A percentile compares a stretch with the other conserved stretches of the same genome.
phyloP scores from a whole-genome alignment of 2,329 filamentous ascomycete genomes.

The Fusarium robinianum region DNA sequence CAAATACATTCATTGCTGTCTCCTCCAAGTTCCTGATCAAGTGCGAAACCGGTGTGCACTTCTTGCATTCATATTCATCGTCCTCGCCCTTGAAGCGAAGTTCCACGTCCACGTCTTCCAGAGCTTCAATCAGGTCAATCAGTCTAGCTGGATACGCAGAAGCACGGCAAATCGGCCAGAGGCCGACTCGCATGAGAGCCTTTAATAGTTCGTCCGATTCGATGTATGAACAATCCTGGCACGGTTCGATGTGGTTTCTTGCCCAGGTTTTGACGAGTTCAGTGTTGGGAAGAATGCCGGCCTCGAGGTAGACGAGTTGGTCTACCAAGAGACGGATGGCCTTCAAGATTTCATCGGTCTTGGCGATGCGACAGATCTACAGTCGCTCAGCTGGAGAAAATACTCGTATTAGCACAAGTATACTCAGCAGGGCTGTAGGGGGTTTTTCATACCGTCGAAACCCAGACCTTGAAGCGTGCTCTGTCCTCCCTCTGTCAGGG shows the following conservation, averaged over 20 bases:
- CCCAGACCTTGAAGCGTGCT: background rate
- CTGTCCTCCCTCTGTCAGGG: background rate
- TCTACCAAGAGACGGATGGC: conserved; percentile 16
- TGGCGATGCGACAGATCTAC: background rate
- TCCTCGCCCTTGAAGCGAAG: background rate
- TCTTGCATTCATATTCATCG: too few relatives aligned
- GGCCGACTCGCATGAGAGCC: background rate
- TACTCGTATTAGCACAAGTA: background rate
- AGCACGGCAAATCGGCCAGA: conserved; percentile 19
- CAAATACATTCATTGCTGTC: background rate
- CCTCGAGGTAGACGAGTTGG: conserved; percentile 10
- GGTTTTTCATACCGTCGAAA: conserved; percentile 1
- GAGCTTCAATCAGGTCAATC: conserved; percentile 6
- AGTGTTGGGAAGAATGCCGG: conserved; percentile 15
- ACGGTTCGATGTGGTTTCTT: conserved; percentile 11
- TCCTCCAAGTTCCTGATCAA: too few relatives aligned
- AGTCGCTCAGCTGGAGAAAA: conserved; percentile 5
- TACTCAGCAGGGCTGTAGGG: background rate
- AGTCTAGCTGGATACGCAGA: conserved; percentile 5
- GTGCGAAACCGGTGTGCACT: conserved; percentile 22
- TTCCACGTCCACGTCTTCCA: conserved; percentile 1
- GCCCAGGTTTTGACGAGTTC: conserved; percentile 3
- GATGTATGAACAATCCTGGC: conserved; percentile 8
- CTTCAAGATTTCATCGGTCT: conserved; percentile 10
- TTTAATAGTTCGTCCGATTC: conserved; percentile 1